These are phyloP conservation scores for Wickerhamomyces pijperi DNA, from an alignment of 805 yeast species.

Conservation along the genomic window DNA sequence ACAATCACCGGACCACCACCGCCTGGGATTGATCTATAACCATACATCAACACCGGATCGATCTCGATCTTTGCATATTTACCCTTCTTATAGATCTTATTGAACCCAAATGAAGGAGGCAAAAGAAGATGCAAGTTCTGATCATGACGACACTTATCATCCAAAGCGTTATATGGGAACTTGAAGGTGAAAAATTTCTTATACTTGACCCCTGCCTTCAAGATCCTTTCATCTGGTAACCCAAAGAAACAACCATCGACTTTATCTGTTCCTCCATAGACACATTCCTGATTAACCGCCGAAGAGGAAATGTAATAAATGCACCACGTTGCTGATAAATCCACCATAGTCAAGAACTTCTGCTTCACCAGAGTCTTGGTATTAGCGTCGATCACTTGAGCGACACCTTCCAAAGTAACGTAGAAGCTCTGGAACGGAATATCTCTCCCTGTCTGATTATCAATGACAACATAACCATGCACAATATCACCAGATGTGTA, in stretches of 20 bases:
- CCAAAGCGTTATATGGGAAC: conserved; percentile 42
- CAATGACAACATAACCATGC: conserved; percentile 44
- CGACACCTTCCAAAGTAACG: conserved; percentile 35
- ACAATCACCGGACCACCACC: conserved; percentile 46
- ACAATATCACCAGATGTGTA: conserved; percentile 60
- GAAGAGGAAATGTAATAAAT: conserved; percentile 40
- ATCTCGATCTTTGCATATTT: conserved; percentile 22
- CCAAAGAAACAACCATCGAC: conserved; percentile 39
- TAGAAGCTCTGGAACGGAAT: conserved; percentile 54
- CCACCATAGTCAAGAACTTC: conserved; percentile 49
- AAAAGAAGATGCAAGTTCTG: conserved; percentile 25
- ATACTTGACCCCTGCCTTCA: conserved; percentile 38
- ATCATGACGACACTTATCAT: conserved; percentile 38
- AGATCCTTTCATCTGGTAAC: conserved; percentile 34
- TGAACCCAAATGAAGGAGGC: conserved; percentile 32
- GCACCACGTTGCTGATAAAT: conserved; percentile 43
- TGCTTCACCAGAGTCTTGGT: conserved; percentile 27
- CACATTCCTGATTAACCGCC: conserved; percentile 35
- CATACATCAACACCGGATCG: conserved; percentile 31
- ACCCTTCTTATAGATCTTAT: conserved; percentile 19
- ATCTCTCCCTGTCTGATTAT: conserved; percentile 33
- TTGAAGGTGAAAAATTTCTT: conserved; percentile 50
- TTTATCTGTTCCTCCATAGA: conserved; percentile 28
- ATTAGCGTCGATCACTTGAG: conserved; percentile 21
- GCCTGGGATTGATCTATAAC: conserved; percentile 28